Conservation (phyloP, 768 basidiomycete genomes). For the Naganishia friedmannii region DNA sequence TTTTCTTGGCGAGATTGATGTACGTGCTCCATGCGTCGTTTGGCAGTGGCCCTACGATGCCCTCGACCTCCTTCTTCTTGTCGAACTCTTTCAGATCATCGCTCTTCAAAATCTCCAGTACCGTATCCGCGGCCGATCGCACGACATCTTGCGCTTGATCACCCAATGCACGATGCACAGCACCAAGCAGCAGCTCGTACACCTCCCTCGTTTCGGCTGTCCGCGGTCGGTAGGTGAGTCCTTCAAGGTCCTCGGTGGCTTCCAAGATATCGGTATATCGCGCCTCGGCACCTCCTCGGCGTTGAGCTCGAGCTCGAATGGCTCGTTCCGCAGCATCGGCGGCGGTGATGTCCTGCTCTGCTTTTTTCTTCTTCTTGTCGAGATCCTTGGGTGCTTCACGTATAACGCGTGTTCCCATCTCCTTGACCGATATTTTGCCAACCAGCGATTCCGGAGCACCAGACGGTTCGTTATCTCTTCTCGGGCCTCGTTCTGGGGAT, state of each 20-base stretch:
- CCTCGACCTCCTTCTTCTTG: slow-evolving; percentile 90
- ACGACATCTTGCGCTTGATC: slow-evolving; percentile 96
- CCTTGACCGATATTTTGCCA: slow-evolving; percentile 79
- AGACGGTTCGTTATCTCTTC: slow-evolving; percentile 92
- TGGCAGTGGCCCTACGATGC: slow-evolving; percentile 63
- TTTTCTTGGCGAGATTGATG: slow-evolving; percentile 81
- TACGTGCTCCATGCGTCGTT: slow-evolving; percentile 79
- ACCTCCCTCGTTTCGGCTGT: slow-evolving; percentile 92
- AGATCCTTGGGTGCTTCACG: slow-evolving; percentile 80
- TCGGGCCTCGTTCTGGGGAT: slow-evolving; percentile 46
- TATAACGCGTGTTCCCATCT: slow-evolving; percentile 89
- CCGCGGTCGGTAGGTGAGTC: slow-evolving; percentile 83
- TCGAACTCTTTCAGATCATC: slow-evolving; percentile 91
- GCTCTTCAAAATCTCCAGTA: slow-evolving; percentile 81
- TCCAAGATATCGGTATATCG: slow-evolving; percentile 80
- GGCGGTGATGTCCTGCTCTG: slow-evolving; percentile 46
- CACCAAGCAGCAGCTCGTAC: slow-evolving; percentile 82
- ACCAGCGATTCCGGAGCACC: slow-evolving; percentile 89
- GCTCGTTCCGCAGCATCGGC: slow-evolving; percentile 48
- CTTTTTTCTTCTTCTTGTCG: slow-evolving; percentile 90
- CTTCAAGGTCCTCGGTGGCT: slow-evolving; percentile 88
- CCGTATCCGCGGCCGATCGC: slow-evolving; percentile 88
- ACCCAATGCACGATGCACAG: slow-evolving; percentile 77
- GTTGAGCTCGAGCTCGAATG: slow-evolving; percentile 59
- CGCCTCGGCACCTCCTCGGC: slow-evolving; percentile 56